phyloP scores from a whole-genome alignment of 352 stramenopile species.

The Phytophthora litchii region DNA sequence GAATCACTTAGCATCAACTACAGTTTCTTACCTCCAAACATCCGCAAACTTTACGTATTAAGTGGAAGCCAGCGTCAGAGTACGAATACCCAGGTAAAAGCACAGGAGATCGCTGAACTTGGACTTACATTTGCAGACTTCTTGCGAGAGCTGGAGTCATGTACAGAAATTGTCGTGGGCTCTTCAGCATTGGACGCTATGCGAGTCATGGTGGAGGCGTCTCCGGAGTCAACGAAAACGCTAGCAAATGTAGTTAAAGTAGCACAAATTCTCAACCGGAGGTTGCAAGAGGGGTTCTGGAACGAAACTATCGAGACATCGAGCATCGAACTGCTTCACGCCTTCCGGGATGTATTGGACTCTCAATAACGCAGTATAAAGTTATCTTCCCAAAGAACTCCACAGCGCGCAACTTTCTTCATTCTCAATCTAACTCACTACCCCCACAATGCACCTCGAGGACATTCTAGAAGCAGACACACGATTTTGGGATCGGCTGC shows the following conservation, averaged over 20 bases:
- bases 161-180: slow-evolving; percentile 31
- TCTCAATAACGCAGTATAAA: slow-evolving; percentile 22
- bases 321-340: slow-evolving; percentile 47
- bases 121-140: slow-evolving; percentile 49
- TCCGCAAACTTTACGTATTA: slow-evolving; percentile 46
- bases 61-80: slow-evolving; percentile 4
- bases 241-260: slow-evolving; percentile 46
- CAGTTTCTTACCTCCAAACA: slow-evolving; percentile 46
- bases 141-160: slow-evolving; percentile 50
- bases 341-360: slow-evolving; percentile 47
- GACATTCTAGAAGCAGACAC: neutral
- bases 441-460: too few species aligned
- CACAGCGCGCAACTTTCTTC: slow-evolving; percentile 11
- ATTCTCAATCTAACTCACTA: slow-evolving; percentile 25
- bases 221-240: slow-evolving; percentile 31
- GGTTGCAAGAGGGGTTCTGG: slow-evolving; percentile 53
- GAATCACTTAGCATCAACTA: slow-evolving; percentile 33
- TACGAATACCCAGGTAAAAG: slow-evolving; percentile 11
- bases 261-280: slow-evolving; percentile 40
- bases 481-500: neutral
- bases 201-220: slow-evolving; percentile 31
- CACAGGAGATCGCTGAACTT: slow-evolving; percentile 34
- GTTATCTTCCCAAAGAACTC: slow-evolving; percentile 4
- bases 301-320: slow-evolving; percentile 35
- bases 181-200: slow-evolving; percentile 50